phyloP scores from a whole-genome alignment of 1,284 basidiomycete species.

The Cryptococcus neoformans region DNA sequence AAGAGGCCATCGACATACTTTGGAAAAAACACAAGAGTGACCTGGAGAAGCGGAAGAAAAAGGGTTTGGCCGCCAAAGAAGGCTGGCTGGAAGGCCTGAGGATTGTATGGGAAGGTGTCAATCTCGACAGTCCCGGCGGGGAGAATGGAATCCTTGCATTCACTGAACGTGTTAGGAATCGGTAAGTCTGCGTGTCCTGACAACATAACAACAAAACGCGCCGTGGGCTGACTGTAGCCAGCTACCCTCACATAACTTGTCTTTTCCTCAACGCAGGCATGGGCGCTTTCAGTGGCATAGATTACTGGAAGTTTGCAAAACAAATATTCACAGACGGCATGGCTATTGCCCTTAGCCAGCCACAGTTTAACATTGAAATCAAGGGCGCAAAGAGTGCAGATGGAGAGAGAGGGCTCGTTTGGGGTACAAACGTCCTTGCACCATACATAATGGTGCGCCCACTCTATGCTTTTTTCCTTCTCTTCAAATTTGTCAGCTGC shows the following conservation, averaged over 20 bases:
- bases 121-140: constrained; percentile 59
- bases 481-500: neutral
- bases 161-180: constrained; percentile 56
- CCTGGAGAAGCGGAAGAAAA: constrained; percentile 47
- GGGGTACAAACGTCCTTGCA: constrained; percentile 82
- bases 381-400: constrained; percentile 59
- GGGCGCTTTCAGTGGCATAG: constrained; percentile 60
- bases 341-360: constrained; percentile 58
- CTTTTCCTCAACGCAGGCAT: constrained; percentile 80
- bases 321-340: constrained; percentile 55
- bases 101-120: constrained; percentile 62
- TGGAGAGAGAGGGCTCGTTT: constrained; percentile 74
- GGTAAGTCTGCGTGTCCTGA: constrained; percentile 11
- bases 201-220: neutral
- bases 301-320: constrained; percentile 55
- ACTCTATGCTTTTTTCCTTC: neutral
- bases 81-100: constrained; percentile 61
- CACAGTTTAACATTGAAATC: constrained; percentile 61
- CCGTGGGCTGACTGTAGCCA: constrained; percentile 39
- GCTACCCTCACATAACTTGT: constrained; percentile 78
- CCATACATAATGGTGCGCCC: constrained; percentile 72
- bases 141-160: constrained; percentile 62
- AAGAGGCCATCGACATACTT: constrained; percentile 60
- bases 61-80: constrained; percentile 45
- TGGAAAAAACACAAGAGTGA: constrained; percentile 56